Evolutionary conservation across 306 rosid species (phyloP), one percentile per base, ranked within the genome.

Genomic region (Trifolium pratense): DNA sequence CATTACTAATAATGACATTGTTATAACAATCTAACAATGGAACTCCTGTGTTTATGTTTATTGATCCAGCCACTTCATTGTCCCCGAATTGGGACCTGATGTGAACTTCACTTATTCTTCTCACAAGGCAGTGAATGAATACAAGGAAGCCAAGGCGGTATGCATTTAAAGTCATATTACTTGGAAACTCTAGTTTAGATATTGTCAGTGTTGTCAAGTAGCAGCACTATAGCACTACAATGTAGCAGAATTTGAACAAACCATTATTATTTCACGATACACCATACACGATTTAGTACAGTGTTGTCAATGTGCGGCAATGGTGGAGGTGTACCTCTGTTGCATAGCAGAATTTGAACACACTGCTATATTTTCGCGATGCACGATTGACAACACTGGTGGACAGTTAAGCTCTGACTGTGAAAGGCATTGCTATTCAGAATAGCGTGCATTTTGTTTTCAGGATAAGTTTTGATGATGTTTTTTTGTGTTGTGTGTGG

Each of bases 81-180:
- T 92, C 51, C 96, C 97, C 0, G 97, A 92, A 72, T 61, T 92
- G 88, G 96, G 96, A 75, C 96, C 96, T 57, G 89, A 89, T 32
- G 82, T 85, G 20, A 86, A 86, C 1, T 92, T 92, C 83, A 79
- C 87, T 46, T 92, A 92, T 45, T 76, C 97, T 61, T 92, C 97
- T 26, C 97, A 92, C 90, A 92, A 89, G 83, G 97, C 97, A 1
- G 93, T 89, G 32, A 76, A 84, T 5, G 97, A 92, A 57, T 92
- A 89, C 90, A 89, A 92, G 89, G 97, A 92, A 75, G 97, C 97
- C 57, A 89, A 92, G 78, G 91, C 88, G 77, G 97, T 92, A 85
- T 49, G 96, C 77, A 8, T 75, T 56, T 61, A 58, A 16, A 23
- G 67, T 52, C 21, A 31, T 9, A 39, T 58, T 62, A 45, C 63